Conservation (phyloP, 352 stramenopile species). For the Globisporangium radiosum region DNA sequence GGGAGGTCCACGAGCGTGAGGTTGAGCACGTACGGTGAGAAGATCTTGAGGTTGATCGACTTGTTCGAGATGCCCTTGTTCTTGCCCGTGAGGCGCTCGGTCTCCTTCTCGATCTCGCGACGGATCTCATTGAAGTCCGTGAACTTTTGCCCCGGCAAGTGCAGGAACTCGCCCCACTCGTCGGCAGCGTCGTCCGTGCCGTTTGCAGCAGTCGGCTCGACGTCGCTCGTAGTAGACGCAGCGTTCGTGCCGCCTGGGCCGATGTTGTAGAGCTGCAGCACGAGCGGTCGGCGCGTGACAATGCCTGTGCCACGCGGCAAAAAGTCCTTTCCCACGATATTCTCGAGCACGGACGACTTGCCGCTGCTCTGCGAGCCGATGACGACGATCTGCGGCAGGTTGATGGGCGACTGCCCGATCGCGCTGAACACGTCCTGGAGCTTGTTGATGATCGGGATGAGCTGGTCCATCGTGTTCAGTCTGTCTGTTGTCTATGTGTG, state of each 20-base stretch:
- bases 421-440: constrained; percentile 98
- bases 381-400: constrained; percentile 98
- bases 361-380: constrained; percentile 95
- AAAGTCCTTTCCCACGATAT: constrained; percentile 94
- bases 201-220: constrained; percentile 13
- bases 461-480: constrained; percentile 91
- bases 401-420: constrained; percentile 93
- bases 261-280: constrained; percentile 98
- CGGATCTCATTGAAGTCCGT: constrained; percentile 96
- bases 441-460: constrained; percentile 99
- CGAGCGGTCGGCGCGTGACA: constrained; percentile 95
- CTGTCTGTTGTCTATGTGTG: neutral
- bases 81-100: constrained; percentile 91
- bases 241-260: constrained; percentile 7
- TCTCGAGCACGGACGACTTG: constrained; percentile 96
- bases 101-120: constrained; percentile 97
- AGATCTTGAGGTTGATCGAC: constrained; percentile 99
- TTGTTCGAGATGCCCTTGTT: constrained; percentile 98
- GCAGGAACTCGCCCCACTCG: constrained; percentile 99
- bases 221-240: constrained; percentile 3
- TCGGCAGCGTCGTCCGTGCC: constrained; percentile 33
- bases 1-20: constrained; percentile 99
- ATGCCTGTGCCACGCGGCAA: constrained; percentile 97
- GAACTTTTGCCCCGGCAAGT: constrained; percentile 94
- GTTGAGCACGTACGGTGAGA: constrained; percentile 96